These are phyloP conservation scores for Carex parvula DNA, from an alignment of 176 grass and related monocot genomes.

Conservation along the genomic window DNA sequence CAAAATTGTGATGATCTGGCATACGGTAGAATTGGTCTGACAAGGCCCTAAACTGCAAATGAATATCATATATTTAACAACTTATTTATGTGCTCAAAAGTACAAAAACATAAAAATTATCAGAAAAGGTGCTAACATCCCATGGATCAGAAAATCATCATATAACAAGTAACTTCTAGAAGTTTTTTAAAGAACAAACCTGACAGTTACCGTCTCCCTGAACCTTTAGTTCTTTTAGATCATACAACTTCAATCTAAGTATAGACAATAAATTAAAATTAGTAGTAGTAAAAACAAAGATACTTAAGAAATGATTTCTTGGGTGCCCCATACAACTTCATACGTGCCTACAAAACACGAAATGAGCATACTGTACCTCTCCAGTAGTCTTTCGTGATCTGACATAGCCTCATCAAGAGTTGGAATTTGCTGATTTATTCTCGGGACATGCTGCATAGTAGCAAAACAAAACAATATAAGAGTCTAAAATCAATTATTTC, in stretches of 20 bases:
- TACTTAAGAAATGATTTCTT: not conserved
- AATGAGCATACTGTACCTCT: conserved; percentile 40
- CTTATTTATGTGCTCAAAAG: conserved; percentile 3
- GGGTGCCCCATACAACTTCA: not conserved
- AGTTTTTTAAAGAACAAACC: conserved; percentile 34
- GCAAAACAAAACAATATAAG: not conserved
- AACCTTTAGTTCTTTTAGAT: conserved; percentile 76
- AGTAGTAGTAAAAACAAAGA: not conserved
- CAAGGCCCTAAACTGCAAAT: conserved; percentile 67
- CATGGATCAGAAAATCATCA: not conserved
- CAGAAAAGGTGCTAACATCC: not conserved
- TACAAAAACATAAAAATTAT: not conserved
- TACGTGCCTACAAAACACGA: not conserved
- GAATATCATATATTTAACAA: not conserved
- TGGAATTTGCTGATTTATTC: conserved; percentile 78
- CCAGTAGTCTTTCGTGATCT: conserved; percentile 84
- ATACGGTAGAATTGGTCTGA: conserved; percentile 87
- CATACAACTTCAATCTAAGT: conserved; percentile 68
- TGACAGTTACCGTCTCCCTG: conserved; percentile 95
- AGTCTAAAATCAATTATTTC: not conserved
- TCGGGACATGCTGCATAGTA: conserved; percentile 74
- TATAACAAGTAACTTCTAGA: not conserved
- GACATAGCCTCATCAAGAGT: conserved; percentile 78
- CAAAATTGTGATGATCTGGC: conserved; percentile 72
- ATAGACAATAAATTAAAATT: conserved; percentile 19